Evolutionary conservation across 805 yeast genomes (phyloP), one percentile per base, ranked within the genome.

Genomic region (Candida bentonensis): DNA sequence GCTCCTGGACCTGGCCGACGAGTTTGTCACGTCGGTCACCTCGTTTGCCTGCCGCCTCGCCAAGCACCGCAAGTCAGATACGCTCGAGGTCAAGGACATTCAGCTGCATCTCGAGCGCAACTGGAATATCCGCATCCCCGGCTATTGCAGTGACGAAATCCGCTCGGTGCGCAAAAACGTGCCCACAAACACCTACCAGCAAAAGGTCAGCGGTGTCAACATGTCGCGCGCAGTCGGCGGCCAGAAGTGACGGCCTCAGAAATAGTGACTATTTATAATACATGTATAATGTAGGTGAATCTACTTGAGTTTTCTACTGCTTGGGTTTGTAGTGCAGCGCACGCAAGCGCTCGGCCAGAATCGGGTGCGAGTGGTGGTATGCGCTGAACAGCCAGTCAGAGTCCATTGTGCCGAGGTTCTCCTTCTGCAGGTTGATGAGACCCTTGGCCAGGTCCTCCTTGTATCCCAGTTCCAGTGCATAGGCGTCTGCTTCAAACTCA

Each of bases 91-190:
- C 15, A 78, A 78, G 53, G 99, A 92, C 60, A 74, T 94, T 43
- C 97, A 92, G 61, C 63, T 92, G 46, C 96, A 92, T 60, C 68
- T 92, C 23, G 96, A 87, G 55, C 75, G 83, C 54, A 87, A 88
- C 61, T 89, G 96, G 96, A 88, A 89, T 61, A 85, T 92, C 45
- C 76, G 94, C 53, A 75, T 89, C 23, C 97, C 98, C 0, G 98
- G 97, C 3, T 87, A 78, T 61, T 75, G 94, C 9, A 78, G 86
- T 51, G 98, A 89, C 63, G 97, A 88, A 55, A 80, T 89, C 39
- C 70, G 96, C 54, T 61, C 67, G 3, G 63, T 67, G 22, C 53
- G 72, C 15, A 57, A 65, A 42, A 55, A 61, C 46, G 58, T 57
- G 39, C 72, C 72, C 9, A 59, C 69, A 5, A 56, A 52, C 22